Evolutionary conservation across 1,284 basidiomycete species (phyloP).

Genomic region (Violaceomyces palustris): DNA sequence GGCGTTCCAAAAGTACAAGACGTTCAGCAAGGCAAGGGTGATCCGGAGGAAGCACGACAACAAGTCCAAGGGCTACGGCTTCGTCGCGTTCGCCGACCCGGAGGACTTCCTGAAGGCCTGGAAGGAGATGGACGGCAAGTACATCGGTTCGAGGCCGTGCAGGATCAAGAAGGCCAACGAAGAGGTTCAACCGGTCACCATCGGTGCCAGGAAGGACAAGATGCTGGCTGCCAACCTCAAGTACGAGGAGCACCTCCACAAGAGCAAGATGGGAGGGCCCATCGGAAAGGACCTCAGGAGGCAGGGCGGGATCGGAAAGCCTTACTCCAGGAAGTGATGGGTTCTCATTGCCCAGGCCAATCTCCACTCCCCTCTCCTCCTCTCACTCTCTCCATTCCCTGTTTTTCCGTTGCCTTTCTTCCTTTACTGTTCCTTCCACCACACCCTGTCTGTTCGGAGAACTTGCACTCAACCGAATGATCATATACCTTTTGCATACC

Average conservation of each 20-base stretch:
- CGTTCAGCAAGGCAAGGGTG: constrained; percentile 90
- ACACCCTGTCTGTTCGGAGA: no score
- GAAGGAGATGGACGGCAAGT: constrained; percentile 96
- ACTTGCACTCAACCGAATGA: no score
- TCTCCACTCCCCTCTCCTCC: no score
- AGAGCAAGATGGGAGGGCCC: constrained; percentile 48
- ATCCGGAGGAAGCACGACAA: constrained; percentile 73
- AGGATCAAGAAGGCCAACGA: constrained; percentile 49
- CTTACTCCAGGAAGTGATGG: constrained; percentile 28
- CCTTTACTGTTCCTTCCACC: no score
- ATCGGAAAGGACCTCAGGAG: constrained; percentile 40
- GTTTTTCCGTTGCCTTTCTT: no score
- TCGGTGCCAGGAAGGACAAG: constrained; percentile 48
- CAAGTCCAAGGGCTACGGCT: constrained; percentile 90
- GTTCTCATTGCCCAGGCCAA: no score
- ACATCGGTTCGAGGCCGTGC: constrained; percentile 48
- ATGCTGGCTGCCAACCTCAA: constrained; percentile 40
- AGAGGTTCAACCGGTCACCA: constrained; percentile 35
- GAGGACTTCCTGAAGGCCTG: constrained; percentile 97
- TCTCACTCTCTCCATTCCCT: no score
- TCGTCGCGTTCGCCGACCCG: constrained; percentile 95
- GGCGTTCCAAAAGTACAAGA: constrained; percentile 81
- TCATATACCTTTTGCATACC: no score
- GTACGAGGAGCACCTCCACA: constrained; percentile 31
- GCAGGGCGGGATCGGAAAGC: constrained; percentile 15